Evolutionary conservation across 352 stramenopile species (phyloP).

Genomic region (Phytophthora meadii): DNA sequence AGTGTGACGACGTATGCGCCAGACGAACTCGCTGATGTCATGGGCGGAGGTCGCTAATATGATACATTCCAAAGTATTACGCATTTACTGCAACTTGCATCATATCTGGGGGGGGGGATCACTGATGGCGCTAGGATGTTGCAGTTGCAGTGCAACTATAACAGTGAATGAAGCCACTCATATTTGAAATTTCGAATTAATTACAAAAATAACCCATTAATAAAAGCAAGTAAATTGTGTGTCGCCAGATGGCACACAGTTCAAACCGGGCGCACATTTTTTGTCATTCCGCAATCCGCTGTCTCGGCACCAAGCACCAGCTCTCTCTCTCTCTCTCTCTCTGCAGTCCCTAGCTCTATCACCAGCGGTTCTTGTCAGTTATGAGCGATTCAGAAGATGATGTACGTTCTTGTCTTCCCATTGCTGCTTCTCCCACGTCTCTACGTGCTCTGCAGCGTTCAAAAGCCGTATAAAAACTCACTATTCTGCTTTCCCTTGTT

Average conservation of each 20-base stretch:
- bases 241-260: constrained; percentile 5
- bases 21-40: constrained; percentile 54
- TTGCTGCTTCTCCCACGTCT: not conserved
- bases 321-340: not conserved
- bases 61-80: no score
- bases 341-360: not conserved
- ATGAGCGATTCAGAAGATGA: constrained; percentile 66
- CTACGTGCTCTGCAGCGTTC: not conserved
- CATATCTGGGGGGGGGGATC: no score
- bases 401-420: constrained; percentile 34
- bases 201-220: constrained; percentile 1
- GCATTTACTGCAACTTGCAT: no score
- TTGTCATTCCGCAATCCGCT: constrained; percentile 29
- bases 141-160: constrained; percentile 11
- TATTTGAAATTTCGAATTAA: constrained; percentile 10
- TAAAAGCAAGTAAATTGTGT: not conserved
- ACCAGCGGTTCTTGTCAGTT: constrained; percentile 2
- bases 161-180: constrained; percentile 15
- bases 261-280: constrained; percentile 20
- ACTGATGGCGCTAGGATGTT: no score
- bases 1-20: constrained; percentile 38
- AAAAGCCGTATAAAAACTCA: constrained; percentile 8
- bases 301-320: constrained; percentile 15
- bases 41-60: constrained; percentile 50
- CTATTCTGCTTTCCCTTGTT: constrained; percentile 10